A percentile compares a stretch with the other conserved stretches of the same genome.
Conservation (phyloP, 768 basidiomycete species). For the Tephrocybe sp. region DNA sequence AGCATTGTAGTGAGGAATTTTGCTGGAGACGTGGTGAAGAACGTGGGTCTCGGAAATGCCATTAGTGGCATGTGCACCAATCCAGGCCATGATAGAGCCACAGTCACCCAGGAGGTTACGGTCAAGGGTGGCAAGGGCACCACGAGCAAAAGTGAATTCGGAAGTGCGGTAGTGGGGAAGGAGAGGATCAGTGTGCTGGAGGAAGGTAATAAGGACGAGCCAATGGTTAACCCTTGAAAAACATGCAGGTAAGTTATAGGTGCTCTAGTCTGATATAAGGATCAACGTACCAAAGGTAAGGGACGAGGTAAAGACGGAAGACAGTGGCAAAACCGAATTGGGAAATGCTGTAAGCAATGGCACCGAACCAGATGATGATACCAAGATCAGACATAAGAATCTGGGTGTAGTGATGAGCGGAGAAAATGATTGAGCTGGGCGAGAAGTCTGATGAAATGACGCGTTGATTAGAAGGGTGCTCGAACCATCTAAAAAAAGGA, state of each 20-base stretch:
- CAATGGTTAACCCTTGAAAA: constrained; percentile 78
- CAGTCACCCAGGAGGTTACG: constrained; percentile 76
- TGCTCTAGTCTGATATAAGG: not conserved
- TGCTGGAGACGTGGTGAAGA: constrained; percentile 87
- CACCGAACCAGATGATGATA: constrained; percentile 67
- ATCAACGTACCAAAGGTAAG: constrained; percentile 75
- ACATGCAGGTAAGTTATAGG: not conserved
- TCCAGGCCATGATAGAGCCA: constrained; percentile 78
- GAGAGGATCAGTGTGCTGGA: constrained; percentile 96
- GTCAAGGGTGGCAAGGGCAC: constrained; percentile 90
- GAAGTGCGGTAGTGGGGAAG: constrained; percentile 90
- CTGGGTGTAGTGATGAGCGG: constrained; percentile 73
- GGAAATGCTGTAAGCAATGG: constrained; percentile 52
- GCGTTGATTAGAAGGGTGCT: not conserved
- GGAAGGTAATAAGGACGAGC: constrained; percentile 95
- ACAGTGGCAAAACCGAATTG: constrained; percentile 68
- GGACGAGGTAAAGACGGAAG: constrained; percentile 77
- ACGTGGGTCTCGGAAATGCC: constrained; percentile 96
- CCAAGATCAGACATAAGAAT: constrained; percentile 84
- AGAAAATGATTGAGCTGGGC: constrained; percentile 77
- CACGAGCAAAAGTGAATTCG: constrained; percentile 91
- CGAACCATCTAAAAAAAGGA: constrained; percentile 3
- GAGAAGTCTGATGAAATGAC: constrained; percentile 57
- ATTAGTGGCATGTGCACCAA: constrained; percentile 83
- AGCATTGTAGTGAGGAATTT: constrained; percentile 95